Evolutionary conservation across 805 yeast species (phyloP).

Genomic region (Cyberlindnera xishuangbannaensis): DNA sequence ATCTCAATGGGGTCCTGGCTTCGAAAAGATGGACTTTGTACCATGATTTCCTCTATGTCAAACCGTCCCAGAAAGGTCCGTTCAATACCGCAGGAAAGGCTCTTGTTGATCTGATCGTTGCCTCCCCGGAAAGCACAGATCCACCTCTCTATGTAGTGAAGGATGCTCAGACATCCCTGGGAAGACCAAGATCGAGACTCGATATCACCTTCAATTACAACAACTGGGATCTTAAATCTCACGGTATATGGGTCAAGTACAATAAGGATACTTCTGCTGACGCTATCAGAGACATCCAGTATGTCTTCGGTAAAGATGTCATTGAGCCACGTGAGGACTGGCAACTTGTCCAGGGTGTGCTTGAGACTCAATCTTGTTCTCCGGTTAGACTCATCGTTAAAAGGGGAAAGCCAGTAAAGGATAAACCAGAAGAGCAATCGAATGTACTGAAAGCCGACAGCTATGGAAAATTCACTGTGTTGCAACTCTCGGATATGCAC

Average conservation of each 20-base stretch:
- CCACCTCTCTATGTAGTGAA: conserved; percentile 33
- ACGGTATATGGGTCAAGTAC: conserved; percentile 56
- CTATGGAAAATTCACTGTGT: conserved; percentile 45
- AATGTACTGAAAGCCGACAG: conserved; percentile 19
- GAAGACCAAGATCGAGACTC: conserved; percentile 23
- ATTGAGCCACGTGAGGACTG: conserved; percentile 58
- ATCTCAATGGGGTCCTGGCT: conserved; percentile 16
- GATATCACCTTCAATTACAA: conserved; percentile 17
- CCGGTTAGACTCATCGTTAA: conserved; percentile 9
- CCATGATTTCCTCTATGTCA: conserved; percentile 27
- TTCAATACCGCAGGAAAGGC: conserved; percentile 22
- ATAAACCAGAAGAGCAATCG: neutral
- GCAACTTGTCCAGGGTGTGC: conserved; percentile 29
- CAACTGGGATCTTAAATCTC: conserved; percentile 39
- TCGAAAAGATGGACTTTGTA: conserved; percentile 15
- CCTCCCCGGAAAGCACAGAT: conserved; percentile 27
- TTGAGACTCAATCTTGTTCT: neutral
- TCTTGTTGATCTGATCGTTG: conserved; percentile 41
- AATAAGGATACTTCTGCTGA: conserved; percentile 29
- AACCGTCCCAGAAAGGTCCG: conserved; percentile 8
- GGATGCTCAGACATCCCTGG: conserved; percentile 29
- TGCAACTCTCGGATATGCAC: conserved; percentile 66
- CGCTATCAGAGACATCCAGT: conserved; percentile 42
- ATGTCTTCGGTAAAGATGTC: conserved; percentile 49
- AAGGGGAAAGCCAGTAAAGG: conserved; percentile 1